phyloP scores from a whole-genome alignment of 78 protist genomes.

The Dictyostelium capitatum region DNA sequence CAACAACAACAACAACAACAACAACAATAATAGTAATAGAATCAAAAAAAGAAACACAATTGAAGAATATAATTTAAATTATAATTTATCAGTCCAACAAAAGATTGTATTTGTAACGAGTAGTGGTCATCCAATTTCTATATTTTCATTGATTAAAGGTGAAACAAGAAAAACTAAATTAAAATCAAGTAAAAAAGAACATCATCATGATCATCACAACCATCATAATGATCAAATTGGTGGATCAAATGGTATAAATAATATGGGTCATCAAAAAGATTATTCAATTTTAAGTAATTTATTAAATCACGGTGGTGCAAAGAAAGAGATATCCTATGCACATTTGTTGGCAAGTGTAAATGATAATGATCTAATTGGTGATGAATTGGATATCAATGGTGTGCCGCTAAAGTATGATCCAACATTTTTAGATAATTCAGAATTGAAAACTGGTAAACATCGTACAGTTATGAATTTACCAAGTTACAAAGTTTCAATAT shows the following conservation, averaged over 20 bases:
- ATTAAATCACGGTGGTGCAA: background rate
- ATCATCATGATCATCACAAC: background rate
- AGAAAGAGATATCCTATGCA: constrained; percentile 50
- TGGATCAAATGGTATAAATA: background rate
- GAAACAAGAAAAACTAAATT: constrained; percentile 19
- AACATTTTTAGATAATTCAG: constrained; percentile 56
- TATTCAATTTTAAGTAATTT: background rate
- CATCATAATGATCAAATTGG: background rate
- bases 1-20: background rate
- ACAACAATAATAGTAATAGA: background rate
- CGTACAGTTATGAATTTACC: constrained; percentile 66
- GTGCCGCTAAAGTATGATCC: constrained; percentile 60
- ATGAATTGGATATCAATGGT: constrained; percentile 31
- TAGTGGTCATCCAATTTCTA: constrained; percentile 47
- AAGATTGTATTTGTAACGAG: constrained; percentile 16
- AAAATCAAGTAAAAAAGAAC: background rate
- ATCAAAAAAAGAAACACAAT: constrained; percentile 26
- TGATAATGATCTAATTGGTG: background rate
- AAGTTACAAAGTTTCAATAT: constrained; percentile 40
- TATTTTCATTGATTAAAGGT: constrained; percentile 57
- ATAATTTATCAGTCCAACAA: constrained; percentile 27
- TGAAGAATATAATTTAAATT: constrained; percentile 47
- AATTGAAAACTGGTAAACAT: constrained; percentile 72
- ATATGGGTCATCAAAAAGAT: background rate
- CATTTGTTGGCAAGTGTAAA: background rate